Percentiles rank a stretch among this genome's conserved stretches.
Conservation (phyloP, 805 yeast genomes). For the Candida vartiovaarae region DNA sequence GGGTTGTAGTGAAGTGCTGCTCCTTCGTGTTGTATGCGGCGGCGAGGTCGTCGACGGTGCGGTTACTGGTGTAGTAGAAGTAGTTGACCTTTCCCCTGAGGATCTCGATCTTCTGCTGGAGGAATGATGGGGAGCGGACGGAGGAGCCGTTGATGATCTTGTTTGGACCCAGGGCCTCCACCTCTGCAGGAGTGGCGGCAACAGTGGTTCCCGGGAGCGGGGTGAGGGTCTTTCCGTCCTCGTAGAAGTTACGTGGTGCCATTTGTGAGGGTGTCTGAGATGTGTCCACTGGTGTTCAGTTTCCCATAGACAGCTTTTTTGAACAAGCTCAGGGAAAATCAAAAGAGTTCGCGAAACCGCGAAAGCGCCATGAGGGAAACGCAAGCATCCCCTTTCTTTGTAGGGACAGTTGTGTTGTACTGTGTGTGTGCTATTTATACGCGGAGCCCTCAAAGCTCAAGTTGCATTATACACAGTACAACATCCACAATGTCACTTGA, state of each 20-base stretch:
- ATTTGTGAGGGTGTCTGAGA: neutral
- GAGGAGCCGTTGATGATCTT: slow-evolving; percentile 48
- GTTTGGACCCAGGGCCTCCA: slow-evolving; percentile 39
- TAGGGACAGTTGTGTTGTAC: too few species aligned
- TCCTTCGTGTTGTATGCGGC: slow-evolving; percentile 50
- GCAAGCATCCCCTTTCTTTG: too few species aligned
- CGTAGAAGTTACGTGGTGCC: slow-evolving; percentile 33
- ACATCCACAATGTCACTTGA: slow-evolving; percentile 16
- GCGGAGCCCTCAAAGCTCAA: too few species aligned
- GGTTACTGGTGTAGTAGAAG: slow-evolving; percentile 23
- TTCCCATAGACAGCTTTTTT: too few species aligned
- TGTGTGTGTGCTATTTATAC: too few species aligned
- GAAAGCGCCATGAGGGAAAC: too few species aligned
- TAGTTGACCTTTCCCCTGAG: slow-evolving; percentile 36
- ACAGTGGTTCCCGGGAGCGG: slow-evolving; percentile 46
- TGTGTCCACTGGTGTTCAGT: too few species aligned
- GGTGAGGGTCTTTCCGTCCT: slow-evolving; percentile 37
- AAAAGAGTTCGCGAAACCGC: too few species aligned
- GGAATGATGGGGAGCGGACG: slow-evolving; percentile 41
- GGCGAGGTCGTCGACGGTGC: slow-evolving; percentile 40
- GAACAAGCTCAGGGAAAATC: too few species aligned
- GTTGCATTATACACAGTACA: too few species aligned
- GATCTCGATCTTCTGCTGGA: slow-evolving; percentile 42
- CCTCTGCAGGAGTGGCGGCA: slow-evolving; percentile 36
- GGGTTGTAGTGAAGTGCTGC: slow-evolving; percentile 52